Base-by-base conservation (phyloP, 2,329 filamentous ascomycete genomes). In the Aureobasidium sp. region DNA sequence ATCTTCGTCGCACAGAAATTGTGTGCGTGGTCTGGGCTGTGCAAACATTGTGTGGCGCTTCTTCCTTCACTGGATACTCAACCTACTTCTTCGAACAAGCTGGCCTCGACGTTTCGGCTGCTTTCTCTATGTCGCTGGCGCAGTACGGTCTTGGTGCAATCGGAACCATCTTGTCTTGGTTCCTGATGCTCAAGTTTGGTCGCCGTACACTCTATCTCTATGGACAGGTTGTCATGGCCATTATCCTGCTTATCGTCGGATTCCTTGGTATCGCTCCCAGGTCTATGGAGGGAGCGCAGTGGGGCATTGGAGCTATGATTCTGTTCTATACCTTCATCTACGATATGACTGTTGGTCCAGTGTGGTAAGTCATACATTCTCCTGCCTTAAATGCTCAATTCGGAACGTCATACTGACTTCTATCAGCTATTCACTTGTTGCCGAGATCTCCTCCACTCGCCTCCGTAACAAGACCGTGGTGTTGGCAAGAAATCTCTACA, bases 311-410 rank as follows among this genome's bases (percentile, higher is more conserved):
- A 16, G 45, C 58, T 6, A 53, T 64, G 49, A 37, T 64, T 14
- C 29, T 64, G 11, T 39, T 63, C 52, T 66, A 56, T 57, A 56
- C 51, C 0, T 75, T 79, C 50, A 66, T 75, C 2, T 81, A 80
- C 63, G 76, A 77, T 65, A 70, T 76, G 52, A 76, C 76, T 1
- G 71, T 80, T 11, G 79, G 79, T 25, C 55, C 55, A 16, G 52
- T 55, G 12, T 44, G 40, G 37, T 39, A 24, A n/a, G 37, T 39
- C 6, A 2, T 3, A 21, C 3, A 6, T 10, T 21, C 2, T 16
- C 8, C 8, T 2, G 3, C 6, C 21, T 3, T 29, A 19, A 2
- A 8, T 21, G 4, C 3, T 10, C 16, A 5, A 6, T n/a, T n/a
- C n/a, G n/a, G n/a, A n/a, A n/a, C n/a, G n/a, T n/a, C n/a, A 8